Evolutionary conservation across 2,329 filamentous ascomycete species (phyloP).

Genomic region (Grosmannia clavigera): DNA sequence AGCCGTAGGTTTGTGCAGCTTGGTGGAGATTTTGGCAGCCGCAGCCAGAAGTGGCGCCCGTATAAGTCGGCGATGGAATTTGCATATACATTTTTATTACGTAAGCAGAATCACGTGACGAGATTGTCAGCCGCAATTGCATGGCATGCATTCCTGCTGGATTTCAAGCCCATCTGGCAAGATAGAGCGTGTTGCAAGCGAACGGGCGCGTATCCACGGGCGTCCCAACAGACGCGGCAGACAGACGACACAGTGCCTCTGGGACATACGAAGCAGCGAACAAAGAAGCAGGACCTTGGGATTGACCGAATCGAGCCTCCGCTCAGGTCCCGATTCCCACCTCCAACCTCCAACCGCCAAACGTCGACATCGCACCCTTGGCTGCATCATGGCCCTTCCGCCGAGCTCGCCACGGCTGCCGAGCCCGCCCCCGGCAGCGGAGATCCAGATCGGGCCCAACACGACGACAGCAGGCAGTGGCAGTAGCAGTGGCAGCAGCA

Average conservation of each 20-base stretch:
- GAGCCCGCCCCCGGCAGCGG: constrained; percentile 85
- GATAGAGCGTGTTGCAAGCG: neutral
- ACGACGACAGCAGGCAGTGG: constrained; percentile 11
- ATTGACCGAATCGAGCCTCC: neutral
- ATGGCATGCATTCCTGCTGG: neutral
- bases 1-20: neutral
- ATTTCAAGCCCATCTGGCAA: neutral
- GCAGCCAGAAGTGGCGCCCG: too few species aligned
- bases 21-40: too few species aligned
- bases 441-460: constrained; percentile 66
- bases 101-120: neutral
- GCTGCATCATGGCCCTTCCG: constrained; percentile 34
- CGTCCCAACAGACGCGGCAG: neutral
- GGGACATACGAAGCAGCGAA: neutral
- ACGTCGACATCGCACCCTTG: too few species aligned
- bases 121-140: neutral
- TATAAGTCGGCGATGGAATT: neutral
- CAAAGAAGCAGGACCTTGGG: neutral
- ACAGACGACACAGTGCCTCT: neutral
- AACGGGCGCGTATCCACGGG: neutral
- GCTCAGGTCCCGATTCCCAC: too few species aligned
- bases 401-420: constrained; percentile 85
- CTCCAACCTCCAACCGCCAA: too few species aligned
- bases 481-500: neutral
- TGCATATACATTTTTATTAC: neutral